phyloP scores from a whole-genome alignment of 2,329 filamentous ascomycete species.

The Didymella arachidicola region DNA sequence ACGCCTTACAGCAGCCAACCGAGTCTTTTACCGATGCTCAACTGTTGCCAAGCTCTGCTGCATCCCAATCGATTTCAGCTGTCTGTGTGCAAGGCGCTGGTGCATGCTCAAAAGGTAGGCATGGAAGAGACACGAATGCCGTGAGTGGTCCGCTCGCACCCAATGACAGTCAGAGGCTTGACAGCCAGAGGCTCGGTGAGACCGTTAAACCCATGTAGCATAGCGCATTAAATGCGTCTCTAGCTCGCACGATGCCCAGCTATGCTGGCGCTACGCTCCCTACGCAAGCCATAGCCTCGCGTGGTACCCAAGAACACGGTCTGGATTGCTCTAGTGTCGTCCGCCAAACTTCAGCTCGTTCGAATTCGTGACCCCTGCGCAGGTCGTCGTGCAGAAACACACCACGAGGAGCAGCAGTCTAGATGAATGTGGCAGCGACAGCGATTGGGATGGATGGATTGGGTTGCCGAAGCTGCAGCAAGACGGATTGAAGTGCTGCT shows the following conservation, averaged over 20 bases:
- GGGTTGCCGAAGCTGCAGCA: not conserved
- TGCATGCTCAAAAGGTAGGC: not conserved
- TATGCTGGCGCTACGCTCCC: constrained; percentile 2
- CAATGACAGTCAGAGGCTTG: not conserved
- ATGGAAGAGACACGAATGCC: not conserved
- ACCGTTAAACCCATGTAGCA: constrained; percentile 6
- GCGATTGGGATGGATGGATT: constrained; percentile 6
- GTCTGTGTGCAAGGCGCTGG: not conserved
- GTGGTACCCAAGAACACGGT: constrained; percentile 10
- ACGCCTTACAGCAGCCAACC: constrained; percentile 11
- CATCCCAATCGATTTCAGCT: not conserved
- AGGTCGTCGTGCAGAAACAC: not conserved
- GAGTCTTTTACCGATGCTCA: not conserved
- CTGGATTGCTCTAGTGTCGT: constrained; percentile 18
- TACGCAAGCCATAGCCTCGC: constrained; percentile 20
- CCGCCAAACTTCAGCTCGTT: constrained; percentile 8
- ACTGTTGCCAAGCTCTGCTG: not conserved
- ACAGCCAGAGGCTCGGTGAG: constrained; percentile 1
- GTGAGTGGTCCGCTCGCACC: not conserved
- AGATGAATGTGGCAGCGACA: constrained; percentile 11
- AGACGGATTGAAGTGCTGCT: not conserved
- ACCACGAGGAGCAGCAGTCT: constrained; percentile 1
- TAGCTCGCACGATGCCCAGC: not conserved
- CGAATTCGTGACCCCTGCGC: not conserved
- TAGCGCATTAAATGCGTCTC: not conserved